Evolutionary conservation across 1,284 basidiomycete genomes (phyloP).

Genomic region (Austroboletus novae-zelandiae): DNA sequence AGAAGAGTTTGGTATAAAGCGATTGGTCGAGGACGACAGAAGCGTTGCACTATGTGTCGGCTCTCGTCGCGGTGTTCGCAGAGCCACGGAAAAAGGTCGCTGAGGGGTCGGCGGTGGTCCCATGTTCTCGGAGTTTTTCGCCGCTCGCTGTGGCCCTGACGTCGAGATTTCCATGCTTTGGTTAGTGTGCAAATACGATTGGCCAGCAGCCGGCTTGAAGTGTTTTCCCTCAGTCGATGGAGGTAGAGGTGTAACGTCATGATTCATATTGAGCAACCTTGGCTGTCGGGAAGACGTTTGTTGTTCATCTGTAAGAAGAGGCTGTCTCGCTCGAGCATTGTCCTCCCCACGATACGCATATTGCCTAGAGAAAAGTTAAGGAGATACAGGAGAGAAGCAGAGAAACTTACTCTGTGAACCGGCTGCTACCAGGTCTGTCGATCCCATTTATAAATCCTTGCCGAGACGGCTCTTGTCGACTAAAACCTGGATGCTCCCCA

Average conservation of each 20-base stretch:
- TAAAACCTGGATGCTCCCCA: slow-evolving; percentile 49
- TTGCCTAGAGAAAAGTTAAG: slow-evolving; percentile 42
- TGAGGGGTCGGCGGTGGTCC: slow-evolving; percentile 29
- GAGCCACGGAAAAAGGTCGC: slow-evolving; percentile 27
- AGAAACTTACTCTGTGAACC: slow-evolving; percentile 45
- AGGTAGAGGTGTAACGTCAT: slow-evolving; percentile 26
- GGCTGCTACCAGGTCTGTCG: slow-evolving; percentile 45
- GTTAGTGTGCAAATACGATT: slow-evolving; percentile 7
- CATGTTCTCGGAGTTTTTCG: slow-evolving; percentile 18
- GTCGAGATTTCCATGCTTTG: slow-evolving; percentile 10
- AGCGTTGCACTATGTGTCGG: slow-evolving; percentile 13
- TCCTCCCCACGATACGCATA: slow-evolving; percentile 54
- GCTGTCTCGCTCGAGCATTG: slow-evolving; percentile 36
- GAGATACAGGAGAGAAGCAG: slow-evolving; percentile 7
- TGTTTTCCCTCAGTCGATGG: slow-evolving; percentile 20
- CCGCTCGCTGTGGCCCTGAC: slow-evolving; percentile 10
- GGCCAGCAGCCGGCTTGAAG: slow-evolving; percentile 26
- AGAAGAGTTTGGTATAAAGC: slow-evolving; percentile 29
- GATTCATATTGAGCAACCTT: slow-evolving; percentile 7
- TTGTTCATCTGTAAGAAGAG: slow-evolving; percentile 36
- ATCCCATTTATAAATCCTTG: slow-evolving; percentile 20
- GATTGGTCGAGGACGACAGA: slow-evolving; percentile 21
- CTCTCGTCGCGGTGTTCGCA: slow-evolving; percentile 19
- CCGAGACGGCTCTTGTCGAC: slow-evolving; percentile 28
- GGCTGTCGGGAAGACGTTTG: slow-evolving; percentile 29